Conservation (phyloP, 2,329 filamentous ascomycete species). For the Rhinocladiella mackenziei region DNA sequence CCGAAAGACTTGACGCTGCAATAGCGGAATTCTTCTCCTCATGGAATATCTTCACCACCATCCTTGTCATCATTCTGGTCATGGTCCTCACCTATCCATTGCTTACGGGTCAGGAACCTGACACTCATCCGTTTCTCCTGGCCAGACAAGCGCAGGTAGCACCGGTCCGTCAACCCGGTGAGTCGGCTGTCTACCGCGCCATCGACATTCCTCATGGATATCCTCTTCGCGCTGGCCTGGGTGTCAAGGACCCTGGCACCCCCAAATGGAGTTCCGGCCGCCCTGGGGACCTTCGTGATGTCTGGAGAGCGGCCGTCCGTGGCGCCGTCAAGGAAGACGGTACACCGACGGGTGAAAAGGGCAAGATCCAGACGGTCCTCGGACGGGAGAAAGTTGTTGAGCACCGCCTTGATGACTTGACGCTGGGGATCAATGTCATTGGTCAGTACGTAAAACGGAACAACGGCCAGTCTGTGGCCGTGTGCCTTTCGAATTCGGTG, state of each 20-base stretch:
- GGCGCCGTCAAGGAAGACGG: slow-evolving; percentile 63
- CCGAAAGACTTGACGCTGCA: slow-evolving; percentile 23
- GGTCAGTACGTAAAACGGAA: slow-evolving; percentile 67
- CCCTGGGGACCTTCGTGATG: slow-evolving; percentile 83
- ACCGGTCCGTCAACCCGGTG: slow-evolving; percentile 73
- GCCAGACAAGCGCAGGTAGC: slow-evolving; percentile 76
- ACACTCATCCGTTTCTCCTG: slow-evolving; percentile 87
- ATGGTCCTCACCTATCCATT: slow-evolving; percentile 67
- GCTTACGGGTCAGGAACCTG: slow-evolving; percentile 70
- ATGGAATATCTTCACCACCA: slow-evolving; percentile 77
- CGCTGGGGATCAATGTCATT: slow-evolving; percentile 80
- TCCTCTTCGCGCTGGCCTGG: slow-evolving; percentile 70
- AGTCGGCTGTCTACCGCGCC: slow-evolving; percentile 83
- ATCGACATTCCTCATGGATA: slow-evolving; percentile 80
- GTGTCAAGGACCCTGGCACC: slow-evolving; percentile 73
- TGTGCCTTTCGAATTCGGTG: slow-evolving; percentile 89
- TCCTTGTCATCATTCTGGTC: slow-evolving; percentile 63
- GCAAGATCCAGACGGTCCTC: slow-evolving; percentile 72
- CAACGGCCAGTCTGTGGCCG: slow-evolving; percentile 71
- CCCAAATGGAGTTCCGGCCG: slow-evolving; percentile 79
- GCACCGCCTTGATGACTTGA: slow-evolving; percentile 68
- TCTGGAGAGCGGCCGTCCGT: slow-evolving; percentile 72
- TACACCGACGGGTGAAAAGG: slow-evolving; percentile 52
- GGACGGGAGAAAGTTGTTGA: slow-evolving; percentile 72
- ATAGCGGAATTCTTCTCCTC: slow-evolving; percentile 28